Conservation (phyloP, 179 eudicot genomes). For the Dionaea muscipula region DNA sequence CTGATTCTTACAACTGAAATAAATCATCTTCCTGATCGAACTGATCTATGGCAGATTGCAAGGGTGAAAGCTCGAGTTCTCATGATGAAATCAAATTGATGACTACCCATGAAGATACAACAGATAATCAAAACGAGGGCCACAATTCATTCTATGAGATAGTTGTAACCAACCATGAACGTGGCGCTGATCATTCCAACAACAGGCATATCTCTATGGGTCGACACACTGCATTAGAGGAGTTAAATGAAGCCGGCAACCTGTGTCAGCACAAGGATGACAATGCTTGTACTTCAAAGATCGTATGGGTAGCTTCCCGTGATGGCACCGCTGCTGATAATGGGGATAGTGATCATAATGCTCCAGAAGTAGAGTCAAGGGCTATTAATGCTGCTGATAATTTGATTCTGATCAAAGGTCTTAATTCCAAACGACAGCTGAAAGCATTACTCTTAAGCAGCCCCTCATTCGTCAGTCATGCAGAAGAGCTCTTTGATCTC, state of each 20-base stretch:
- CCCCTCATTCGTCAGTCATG: constrained; percentile 23
- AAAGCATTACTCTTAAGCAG: constrained; percentile 30
- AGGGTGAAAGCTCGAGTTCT: constrained; percentile 12
- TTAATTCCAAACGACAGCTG: constrained; percentile 13
- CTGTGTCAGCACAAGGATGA: constrained; percentile 18
- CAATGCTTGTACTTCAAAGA: too few species aligned
- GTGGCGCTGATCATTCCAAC: too few species aligned
- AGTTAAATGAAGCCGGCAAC: constrained; percentile 20
- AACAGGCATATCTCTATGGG: too few species aligned
- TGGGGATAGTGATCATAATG: constrained; percentile 5
- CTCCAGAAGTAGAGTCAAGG: constrained; percentile 10
- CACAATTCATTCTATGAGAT: background rate
- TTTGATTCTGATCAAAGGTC: constrained; percentile 6
- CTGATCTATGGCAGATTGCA: constrained; percentile 17
- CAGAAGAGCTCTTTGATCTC: constrained; percentile 29
- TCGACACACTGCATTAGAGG: constrained; percentile 20
- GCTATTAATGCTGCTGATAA: background rate
- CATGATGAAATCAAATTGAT: background rate
- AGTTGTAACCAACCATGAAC: too few species aligned
- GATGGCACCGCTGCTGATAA: too few species aligned
- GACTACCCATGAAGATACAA: background rate
- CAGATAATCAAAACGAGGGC: background rate
- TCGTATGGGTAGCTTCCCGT: too few species aligned
- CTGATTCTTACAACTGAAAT: background rate
- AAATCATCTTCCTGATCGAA: background rate